Conservation (phyloP, 176 grass and related monocot species). For the Lolium rigidum region DNA sequence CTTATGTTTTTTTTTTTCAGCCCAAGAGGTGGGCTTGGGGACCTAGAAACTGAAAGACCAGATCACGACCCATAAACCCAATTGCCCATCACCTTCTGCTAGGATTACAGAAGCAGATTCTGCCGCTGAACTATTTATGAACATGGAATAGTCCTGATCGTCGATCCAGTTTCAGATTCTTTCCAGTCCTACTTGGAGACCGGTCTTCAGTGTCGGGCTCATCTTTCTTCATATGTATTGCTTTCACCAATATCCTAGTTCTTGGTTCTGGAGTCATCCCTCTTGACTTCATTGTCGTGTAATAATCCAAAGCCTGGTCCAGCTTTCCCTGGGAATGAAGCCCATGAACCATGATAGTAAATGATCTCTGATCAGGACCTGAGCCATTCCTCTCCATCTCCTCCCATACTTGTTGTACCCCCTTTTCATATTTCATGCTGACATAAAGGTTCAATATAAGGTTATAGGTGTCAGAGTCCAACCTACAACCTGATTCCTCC, state of each 20-base stretch:
- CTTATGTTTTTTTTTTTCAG: neutral
- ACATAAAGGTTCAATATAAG: slow-evolving; percentile 74
- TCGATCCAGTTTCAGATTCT: slow-evolving; percentile 40
- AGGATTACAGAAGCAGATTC: neutral
- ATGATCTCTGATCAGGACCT: slow-evolving; percentile 78
- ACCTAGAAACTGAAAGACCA: neutral
- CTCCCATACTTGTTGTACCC: slow-evolving; percentile 56
- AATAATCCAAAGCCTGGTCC: slow-evolving; percentile 69
- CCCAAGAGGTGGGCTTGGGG: neutral
- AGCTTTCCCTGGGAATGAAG: slow-evolving; percentile 67
- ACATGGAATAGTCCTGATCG: slow-evolving; percentile 38
- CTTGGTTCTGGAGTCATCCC: slow-evolving; percentile 78
- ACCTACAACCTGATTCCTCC: slow-evolving; percentile 55
- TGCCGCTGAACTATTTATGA: slow-evolving; percentile 17
- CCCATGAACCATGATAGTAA: slow-evolving; percentile 72
- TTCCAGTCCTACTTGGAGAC: slow-evolving; percentile 12
- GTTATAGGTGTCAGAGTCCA: slow-evolving; percentile 71
- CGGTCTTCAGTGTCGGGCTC: slow-evolving; percentile 23
- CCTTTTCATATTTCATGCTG: slow-evolving; percentile 61
- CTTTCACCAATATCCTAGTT: slow-evolving; percentile 67
- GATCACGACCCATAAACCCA: neutral
- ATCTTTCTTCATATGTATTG: slow-evolving; percentile 66
- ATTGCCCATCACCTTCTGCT: neutral
- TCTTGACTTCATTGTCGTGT: slow-evolving; percentile 66
- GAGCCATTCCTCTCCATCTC: slow-evolving; percentile 72